Conservation (phyloP, 805 yeast species). For the Torulaspora gathmanii region DNA sequence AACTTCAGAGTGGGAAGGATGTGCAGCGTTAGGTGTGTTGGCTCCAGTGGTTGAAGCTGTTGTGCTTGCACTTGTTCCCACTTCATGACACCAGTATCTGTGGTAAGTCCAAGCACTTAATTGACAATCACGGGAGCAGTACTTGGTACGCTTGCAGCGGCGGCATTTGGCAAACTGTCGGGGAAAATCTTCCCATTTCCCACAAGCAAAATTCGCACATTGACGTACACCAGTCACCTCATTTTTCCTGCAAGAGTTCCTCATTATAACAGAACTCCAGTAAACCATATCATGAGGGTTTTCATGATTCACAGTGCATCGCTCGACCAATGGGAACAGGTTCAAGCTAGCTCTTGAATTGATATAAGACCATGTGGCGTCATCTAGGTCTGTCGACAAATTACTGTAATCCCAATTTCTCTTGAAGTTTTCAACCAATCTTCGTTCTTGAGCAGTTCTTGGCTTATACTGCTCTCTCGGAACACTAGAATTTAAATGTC, state of each 20-base stretch:
- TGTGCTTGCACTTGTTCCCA: slow-evolving; percentile 31
- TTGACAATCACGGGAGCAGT: slow-evolving; percentile 91
- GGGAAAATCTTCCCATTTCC: slow-evolving; percentile 87
- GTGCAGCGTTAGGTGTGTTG: slow-evolving; percentile 16
- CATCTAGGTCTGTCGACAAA: slow-evolving; percentile 32
- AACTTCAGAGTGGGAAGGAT: slow-evolving; percentile 3
- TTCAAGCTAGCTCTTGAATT: slow-evolving; percentile 50
- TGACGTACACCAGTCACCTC: slow-evolving; percentile 85
- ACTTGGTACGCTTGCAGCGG: slow-evolving; percentile 89
- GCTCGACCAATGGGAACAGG: slow-evolving; percentile 86
- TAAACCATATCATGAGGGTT: slow-evolving; percentile 79
- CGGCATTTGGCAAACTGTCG: slow-evolving; percentile 93
- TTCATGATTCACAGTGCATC: slow-evolving; percentile 64
- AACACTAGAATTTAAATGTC: slow-evolving; percentile 6
- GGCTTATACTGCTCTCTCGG: slow-evolving; percentile 2
- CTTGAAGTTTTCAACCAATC: slow-evolving; percentile 23
- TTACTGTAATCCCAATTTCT: slow-evolving; percentile 44
- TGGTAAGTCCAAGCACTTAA: slow-evolving; percentile 88
- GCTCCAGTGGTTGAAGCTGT: slow-evolving; percentile 20
- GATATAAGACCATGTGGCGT: slow-evolving; percentile 34
- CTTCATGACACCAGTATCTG: slow-evolving; percentile 83
- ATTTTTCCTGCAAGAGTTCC: slow-evolving; percentile 90
- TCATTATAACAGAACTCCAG: slow-evolving; percentile 98
- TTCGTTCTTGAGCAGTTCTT: slow-evolving; percentile 14
- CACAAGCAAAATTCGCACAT: slow-evolving; percentile 90